Conservation (phyloP, 768 basidiomycete genomes). For the Mycena polygramma region DNA sequence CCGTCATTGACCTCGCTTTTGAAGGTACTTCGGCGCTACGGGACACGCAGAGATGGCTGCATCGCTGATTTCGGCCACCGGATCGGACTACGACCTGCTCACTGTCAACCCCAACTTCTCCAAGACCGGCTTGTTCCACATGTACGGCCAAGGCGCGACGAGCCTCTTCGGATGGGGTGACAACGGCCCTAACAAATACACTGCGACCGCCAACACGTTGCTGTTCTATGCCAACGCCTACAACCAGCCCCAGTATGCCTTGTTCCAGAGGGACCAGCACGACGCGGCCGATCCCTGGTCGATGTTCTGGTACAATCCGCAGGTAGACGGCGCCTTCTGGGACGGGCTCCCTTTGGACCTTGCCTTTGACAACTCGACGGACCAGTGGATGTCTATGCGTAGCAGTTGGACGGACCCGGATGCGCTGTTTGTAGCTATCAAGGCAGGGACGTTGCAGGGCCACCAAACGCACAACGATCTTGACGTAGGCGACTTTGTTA, state of each 20-base stretch:
- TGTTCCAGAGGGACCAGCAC: slow-evolving; percentile 92
- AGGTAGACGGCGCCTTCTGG: slow-evolving; percentile 86
- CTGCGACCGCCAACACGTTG: slow-evolving; percentile 91
- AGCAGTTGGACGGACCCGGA: slow-evolving; percentile 92
- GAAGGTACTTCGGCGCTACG: slow-evolving; percentile 94
- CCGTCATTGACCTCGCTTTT: slow-evolving; percentile 45
- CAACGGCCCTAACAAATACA: slow-evolving; percentile 83
- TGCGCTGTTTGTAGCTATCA: slow-evolving; percentile 89
- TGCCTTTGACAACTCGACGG: slow-evolving; percentile 77
- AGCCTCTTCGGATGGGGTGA: slow-evolving; percentile 76
- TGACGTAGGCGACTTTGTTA: slow-evolving; percentile 94
- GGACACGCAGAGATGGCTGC: slow-evolving; percentile 91
- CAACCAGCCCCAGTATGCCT: slow-evolving; percentile 77
- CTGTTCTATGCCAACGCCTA: slow-evolving; percentile 81
- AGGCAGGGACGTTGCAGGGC: slow-evolving; percentile 82
- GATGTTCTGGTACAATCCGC: slow-evolving; percentile 90
- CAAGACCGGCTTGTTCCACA: slow-evolving; percentile 88
- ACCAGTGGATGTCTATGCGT: slow-evolving; percentile 93
- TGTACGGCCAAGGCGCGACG: slow-evolving; percentile 88
- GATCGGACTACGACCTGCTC: slow-evolving; percentile 83
- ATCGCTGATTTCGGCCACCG: slow-evolving; percentile 87
- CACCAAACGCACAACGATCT: slow-evolving; percentile 97
- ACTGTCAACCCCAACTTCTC: slow-evolving; percentile 77
- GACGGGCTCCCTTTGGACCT: slow-evolving; percentile 84
- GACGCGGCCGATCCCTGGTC: slow-evolving; percentile 88